A percentile compares a stretch with the other conserved stretches of the same genome.
Evolutionary conservation across 306 rosid species (phyloP).

Genomic region (Argentina anserina): DNA sequence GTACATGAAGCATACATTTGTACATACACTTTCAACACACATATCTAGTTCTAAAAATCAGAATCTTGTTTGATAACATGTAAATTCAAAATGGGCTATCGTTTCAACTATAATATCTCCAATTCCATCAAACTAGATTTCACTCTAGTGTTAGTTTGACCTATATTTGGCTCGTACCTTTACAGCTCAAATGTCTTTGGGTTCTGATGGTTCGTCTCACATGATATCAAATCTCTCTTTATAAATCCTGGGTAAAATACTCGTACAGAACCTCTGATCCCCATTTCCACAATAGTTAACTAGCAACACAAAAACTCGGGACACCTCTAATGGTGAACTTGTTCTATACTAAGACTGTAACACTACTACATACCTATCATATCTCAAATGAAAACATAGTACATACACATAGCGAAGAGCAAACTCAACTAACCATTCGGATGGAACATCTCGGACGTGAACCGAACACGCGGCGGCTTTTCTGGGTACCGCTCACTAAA

Average conservation of each 20-base stretch:
- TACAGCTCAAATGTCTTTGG: neutral
- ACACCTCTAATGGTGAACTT: neutral
- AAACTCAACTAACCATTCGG: conserved; percentile 21
- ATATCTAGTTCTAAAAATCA: too few relatives aligned
- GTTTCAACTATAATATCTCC: neutral
- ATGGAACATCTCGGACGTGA: conserved; percentile 31
- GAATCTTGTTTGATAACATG: neutral
- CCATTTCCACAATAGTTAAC: neutral
- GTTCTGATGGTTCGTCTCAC: neutral
- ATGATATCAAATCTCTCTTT: neutral
- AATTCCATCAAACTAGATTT: neutral
- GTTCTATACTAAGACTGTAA: too few relatives aligned
- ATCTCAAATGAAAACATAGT: neutral
- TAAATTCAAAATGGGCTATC: neutral
- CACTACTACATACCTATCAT: neutral
- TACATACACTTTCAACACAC: neutral
- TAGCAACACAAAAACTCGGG: neutral
- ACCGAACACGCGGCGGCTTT: conserved; percentile 31
- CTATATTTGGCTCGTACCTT: neutral
- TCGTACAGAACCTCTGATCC: neutral
- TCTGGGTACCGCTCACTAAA: conserved; percentile 28
- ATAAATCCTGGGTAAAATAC: neutral
- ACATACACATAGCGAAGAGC: neutral
- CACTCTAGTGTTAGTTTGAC: neutral
- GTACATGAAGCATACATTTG: neutral